Percentiles rank a stretch among this genome's conserved stretches.
phyloP scores from a whole-genome alignment of 1,139 yeast species.

The Pichia sp. region DNA sequence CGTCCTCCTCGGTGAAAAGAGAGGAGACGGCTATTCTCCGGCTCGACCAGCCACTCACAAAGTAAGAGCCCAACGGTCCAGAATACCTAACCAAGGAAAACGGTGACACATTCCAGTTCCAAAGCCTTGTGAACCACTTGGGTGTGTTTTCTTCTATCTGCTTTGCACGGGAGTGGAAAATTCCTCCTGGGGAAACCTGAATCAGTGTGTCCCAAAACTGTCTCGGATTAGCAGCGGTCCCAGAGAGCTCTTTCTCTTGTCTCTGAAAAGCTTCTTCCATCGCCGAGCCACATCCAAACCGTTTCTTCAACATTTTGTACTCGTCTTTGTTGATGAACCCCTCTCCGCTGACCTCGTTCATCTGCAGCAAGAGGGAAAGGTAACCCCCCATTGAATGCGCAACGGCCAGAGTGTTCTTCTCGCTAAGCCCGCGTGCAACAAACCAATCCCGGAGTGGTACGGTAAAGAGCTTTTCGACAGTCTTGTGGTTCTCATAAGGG shows the following conservation, averaged over 20 bases:
- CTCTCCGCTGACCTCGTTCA: slow-evolving; percentile 18
- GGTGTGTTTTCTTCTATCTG: slow-evolving; percentile 44
- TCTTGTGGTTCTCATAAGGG: slow-evolving; percentile 28
- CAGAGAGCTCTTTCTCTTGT: slow-evolving; percentile 3
- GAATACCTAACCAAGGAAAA: slow-evolving; percentile 60
- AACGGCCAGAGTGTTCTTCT: slow-evolving; percentile 40
- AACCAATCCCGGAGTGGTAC: slow-evolving; percentile 49
- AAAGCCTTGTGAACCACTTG: slow-evolving; percentile 55
- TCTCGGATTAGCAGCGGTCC: slow-evolving; percentile 16
- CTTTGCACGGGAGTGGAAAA: slow-evolving; percentile 33
- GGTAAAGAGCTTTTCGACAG: slow-evolving; percentile 51
- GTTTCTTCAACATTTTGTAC: slow-evolving; percentile 10
- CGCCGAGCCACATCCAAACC: background rate
- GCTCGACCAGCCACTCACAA: slow-evolving; percentile 75
- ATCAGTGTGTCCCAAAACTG: slow-evolving; percentile 43
- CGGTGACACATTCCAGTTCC: slow-evolving; percentile 73
- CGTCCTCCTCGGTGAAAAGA: slow-evolving; percentile 9
- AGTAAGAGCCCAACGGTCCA: slow-evolving; percentile 62
- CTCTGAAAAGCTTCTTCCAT: slow-evolving; percentile 4
- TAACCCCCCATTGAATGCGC: slow-evolving; percentile 68
- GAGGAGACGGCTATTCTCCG: slow-evolving; percentile 52
- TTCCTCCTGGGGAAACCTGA: slow-evolving; percentile 64
- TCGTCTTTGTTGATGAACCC: slow-evolving; percentile 14
- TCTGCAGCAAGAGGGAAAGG: slow-evolving; percentile 41
- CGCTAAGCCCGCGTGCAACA: slow-evolving; percentile 32